phyloP scores from a whole-genome alignment of 2,329 filamentous ascomycete genomes.

The Penicillium capsulatum region DNA sequence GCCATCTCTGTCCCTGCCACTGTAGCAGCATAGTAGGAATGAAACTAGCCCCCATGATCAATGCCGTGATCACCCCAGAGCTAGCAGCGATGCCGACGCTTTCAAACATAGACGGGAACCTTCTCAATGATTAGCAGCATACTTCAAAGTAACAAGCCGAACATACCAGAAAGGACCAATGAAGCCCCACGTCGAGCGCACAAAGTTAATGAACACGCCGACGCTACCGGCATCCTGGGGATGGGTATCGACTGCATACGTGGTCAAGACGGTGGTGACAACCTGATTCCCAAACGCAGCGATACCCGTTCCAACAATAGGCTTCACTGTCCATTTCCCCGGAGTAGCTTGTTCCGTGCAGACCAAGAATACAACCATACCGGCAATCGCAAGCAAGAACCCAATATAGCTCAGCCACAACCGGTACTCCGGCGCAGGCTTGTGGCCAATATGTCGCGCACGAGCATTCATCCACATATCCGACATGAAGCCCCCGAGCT shows the following conservation, averaged over 20 bases:
- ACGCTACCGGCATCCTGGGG: slow-evolving; percentile 53
- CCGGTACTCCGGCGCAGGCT: slow-evolving; percentile 51
- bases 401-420: slow-evolving; percentile 58
- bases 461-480: slow-evolving; percentile 55
- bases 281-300: slow-evolving; percentile 58
- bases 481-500: slow-evolving; percentile 54
- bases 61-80: slow-evolving; percentile 27
- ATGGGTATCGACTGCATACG: slow-evolving; percentile 58
- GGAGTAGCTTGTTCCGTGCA: slow-evolving; percentile 47
- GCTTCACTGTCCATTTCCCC: slow-evolving; percentile 53
- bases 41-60: slow-evolving; percentile 31
- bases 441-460: slow-evolving; percentile 30
- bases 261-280: slow-evolving; percentile 59
- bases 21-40: slow-evolving; percentile 33
- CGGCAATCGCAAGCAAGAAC: slow-evolving; percentile 50
- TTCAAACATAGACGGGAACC: slow-evolving; percentile 36
- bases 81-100: slow-evolving; percentile 32
- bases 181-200: slow-evolving; percentile 44
- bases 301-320: slow-evolving; percentile 54
- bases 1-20: slow-evolving; percentile 23
- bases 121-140: slow-evolving; percentile 7
- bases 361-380: slow-evolving; percentile 56
- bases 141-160: too few species aligned
- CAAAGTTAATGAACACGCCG: slow-evolving; percentile 59
- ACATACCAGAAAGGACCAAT: slow-evolving; percentile 39